Conservation (phyloP, 768 basidiomycete species). For the Trametes villosa region DNA sequence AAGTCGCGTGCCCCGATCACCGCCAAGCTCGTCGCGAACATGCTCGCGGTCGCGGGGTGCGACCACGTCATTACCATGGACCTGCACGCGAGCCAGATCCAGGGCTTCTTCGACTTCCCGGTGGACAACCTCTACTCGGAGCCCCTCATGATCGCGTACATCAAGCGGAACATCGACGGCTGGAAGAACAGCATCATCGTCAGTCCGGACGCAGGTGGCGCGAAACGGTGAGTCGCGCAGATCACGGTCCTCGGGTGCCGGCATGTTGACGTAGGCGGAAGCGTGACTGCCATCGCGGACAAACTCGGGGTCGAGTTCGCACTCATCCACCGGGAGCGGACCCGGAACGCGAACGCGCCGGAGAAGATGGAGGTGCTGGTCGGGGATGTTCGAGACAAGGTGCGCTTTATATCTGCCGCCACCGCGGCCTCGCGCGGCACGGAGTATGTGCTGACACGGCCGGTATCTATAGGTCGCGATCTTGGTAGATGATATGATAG, state of each 20-base stretch:
- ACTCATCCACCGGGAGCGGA: constrained; percentile 89
- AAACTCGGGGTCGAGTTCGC: constrained; percentile 96
- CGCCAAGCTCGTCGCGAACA: constrained; percentile 97
- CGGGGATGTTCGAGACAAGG: constrained; percentile 92
- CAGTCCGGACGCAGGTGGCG: constrained; percentile 96
- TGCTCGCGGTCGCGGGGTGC: constrained; percentile 95
- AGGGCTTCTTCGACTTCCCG: constrained; percentile 98
- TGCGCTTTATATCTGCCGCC: constrained; percentile 30
- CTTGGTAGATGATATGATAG: constrained; percentile 98
- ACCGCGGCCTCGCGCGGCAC: background rate
- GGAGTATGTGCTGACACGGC: background rate
- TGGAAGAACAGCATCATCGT: constrained; percentile 92
- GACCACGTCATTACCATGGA: constrained; percentile 99
- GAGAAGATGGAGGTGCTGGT: constrained; percentile 93
- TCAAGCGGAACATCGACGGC: constrained; percentile 82
- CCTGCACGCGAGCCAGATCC: constrained; percentile 95
- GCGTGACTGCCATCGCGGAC: constrained; percentile 93
- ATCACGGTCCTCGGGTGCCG: background rate
- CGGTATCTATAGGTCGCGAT: constrained; percentile 70
- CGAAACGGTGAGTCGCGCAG: constrained; percentile 78
- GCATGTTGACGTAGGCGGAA: constrained; percentile 36
- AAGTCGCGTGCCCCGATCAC: constrained; percentile 95
- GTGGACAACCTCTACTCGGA: constrained; percentile 98
- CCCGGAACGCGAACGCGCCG: constrained; percentile 63
- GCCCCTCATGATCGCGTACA: constrained; percentile 92